Conservation (phyloP, 148 eudicot species). For the Talinum fruticosum region DNA sequence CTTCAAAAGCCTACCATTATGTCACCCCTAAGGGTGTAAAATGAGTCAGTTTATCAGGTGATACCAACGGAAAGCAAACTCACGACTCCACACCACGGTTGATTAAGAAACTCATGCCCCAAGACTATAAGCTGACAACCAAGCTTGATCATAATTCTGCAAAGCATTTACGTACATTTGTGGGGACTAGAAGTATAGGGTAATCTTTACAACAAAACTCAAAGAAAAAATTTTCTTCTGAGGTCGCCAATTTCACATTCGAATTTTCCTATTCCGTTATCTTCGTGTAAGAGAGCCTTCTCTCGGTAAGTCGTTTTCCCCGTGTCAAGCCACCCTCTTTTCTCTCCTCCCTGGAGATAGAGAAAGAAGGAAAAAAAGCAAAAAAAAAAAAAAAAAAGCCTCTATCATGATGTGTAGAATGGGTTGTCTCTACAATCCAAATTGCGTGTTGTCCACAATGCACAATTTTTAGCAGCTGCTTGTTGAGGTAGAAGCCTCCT, state of each 20-base stretch:
- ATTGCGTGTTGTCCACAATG: conserved; percentile 4
- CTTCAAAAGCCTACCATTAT: no score
- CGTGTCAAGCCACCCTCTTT: background rate
- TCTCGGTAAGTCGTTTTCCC: background rate
- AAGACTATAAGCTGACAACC: background rate
- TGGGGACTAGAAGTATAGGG: background rate
- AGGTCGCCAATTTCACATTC: background rate
- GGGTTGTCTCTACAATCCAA: conserved; percentile 24
- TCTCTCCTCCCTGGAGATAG: conserved; percentile 8
- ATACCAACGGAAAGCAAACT: no score
- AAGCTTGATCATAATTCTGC: background rate
- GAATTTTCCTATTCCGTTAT: background rate
- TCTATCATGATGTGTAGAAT: conserved; percentile 19
- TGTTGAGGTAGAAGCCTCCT: conserved; percentile 36
- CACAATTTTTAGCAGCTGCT: conserved; percentile 27
- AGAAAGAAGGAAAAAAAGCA: background rate
- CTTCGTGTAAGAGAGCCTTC: background rate
- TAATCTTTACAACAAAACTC: background rate
- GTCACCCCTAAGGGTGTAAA: no score
- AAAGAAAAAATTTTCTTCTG: background rate
- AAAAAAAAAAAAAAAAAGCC: background rate
- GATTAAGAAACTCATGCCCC: background rate
- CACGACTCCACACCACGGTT: no score
- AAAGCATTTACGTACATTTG: background rate
- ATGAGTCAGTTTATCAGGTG: no score